Evolutionary conservation across 495 filamentous ascomycete genomes (phyloP).

Genomic region (Penicillium paxilli): DNA sequence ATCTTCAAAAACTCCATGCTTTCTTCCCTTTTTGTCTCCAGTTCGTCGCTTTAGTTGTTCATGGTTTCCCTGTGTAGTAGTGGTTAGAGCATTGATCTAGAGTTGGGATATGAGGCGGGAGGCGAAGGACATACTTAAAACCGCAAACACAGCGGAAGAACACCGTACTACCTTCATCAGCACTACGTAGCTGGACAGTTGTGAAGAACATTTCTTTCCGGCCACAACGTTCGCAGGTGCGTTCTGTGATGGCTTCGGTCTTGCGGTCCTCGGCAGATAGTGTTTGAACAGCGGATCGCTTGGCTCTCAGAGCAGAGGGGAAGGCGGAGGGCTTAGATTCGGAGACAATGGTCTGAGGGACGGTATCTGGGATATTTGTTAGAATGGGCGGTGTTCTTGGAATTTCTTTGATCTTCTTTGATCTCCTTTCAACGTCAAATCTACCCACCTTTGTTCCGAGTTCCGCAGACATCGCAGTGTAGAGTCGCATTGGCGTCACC

Average conservation of each 20-base stretch:
- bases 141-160: slow-evolving; percentile 88
- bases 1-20: slow-evolving; percentile 13
- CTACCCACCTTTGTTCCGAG: slow-evolving; percentile 77
- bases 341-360: slow-evolving; percentile 79
- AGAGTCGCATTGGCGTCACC: slow-evolving; percentile 73
- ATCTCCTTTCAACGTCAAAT: too few relatives aligned
- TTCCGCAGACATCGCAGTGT: slow-evolving; percentile 80
- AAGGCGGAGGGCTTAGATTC: slow-evolving; percentile 82
- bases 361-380: slow-evolving; percentile 57
- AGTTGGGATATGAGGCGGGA: neutral
- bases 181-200: slow-evolving; percentile 82
- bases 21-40: slow-evolving; percentile 11
- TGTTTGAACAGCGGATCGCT: slow-evolving; percentile 80
- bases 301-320: slow-evolving; percentile 81
- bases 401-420: neutral
- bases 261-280: slow-evolving; percentile 76
- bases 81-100: slow-evolving; percentile 16
- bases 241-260: slow-evolving; percentile 68
- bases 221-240: slow-evolving; percentile 79
- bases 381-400: neutral
- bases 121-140: slow-evolving; percentile 61
- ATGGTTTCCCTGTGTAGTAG: slow-evolving; percentile 35
- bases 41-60: slow-evolving; percentile 36
- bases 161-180: slow-evolving; percentile 91
- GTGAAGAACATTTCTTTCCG: slow-evolving; percentile 81